Percentiles rank a stretch among this genome's conserved stretches.
Conservation (phyloP, 306 rosid species). For the Dicorynia guianensis region DNA sequence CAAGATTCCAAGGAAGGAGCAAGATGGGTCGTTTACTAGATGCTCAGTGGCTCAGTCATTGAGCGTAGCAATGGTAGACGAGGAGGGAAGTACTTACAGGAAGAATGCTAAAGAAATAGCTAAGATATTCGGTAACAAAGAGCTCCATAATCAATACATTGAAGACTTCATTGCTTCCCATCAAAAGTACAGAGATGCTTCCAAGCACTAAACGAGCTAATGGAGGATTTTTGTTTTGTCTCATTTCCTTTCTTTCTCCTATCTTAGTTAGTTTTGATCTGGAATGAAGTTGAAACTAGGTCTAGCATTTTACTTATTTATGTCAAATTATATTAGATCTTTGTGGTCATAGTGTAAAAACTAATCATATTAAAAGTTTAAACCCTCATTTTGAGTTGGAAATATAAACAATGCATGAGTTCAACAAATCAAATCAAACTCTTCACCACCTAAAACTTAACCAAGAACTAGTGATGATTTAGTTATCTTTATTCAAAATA, state of each 20-base stretch:
- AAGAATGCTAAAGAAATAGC: conserved; percentile 51
- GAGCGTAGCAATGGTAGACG: conserved; percentile 49
- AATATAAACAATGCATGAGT: too few relatives aligned
- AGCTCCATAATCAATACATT: conserved; percentile 40
- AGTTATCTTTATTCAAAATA: too few relatives aligned
- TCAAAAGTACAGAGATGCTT: conserved; percentile 21
- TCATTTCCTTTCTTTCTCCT: not conserved
- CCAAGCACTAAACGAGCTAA: conserved; percentile 12
- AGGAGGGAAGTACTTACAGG: conserved; percentile 43
- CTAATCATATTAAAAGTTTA: too few relatives aligned
- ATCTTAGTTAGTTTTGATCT: not conserved
- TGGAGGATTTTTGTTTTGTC: not conserved
- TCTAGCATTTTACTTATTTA: too few relatives aligned
- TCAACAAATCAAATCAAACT: too few relatives aligned
- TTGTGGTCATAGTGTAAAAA: too few relatives aligned
- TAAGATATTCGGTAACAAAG: conserved; percentile 42
- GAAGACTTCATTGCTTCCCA: conserved; percentile 43
- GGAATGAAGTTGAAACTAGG: not conserved
- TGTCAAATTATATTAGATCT: too few relatives aligned
- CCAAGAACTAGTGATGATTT: too few relatives aligned
- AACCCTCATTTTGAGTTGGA: too few relatives aligned
- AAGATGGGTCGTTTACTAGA: conserved; percentile 44
- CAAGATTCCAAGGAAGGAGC: conserved; percentile 47
- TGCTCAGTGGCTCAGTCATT: conserved; percentile 44
- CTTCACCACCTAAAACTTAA: too few relatives aligned